These are phyloP conservation scores for Tuber borchii DNA, from an alignment of 495 filamentous ascomycete species.

Conservation along the genomic window DNA sequence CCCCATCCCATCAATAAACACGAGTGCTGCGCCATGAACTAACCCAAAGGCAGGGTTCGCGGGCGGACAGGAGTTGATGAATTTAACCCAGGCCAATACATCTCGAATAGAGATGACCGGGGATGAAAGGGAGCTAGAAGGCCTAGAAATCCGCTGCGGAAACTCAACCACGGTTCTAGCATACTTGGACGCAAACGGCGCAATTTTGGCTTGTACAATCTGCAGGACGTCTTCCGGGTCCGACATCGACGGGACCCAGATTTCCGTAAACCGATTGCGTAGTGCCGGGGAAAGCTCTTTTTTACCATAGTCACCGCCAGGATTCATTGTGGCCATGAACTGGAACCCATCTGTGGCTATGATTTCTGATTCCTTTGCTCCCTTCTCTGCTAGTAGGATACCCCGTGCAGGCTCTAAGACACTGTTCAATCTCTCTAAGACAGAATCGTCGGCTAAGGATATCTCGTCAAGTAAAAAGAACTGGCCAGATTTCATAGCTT, in stretches of 20 bases:
- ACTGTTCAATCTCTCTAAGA: constrained; percentile 92
- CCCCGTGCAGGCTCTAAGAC: constrained; percentile 86
- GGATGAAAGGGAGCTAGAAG: constrained; percentile 51
- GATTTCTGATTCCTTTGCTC: constrained; percentile 69
- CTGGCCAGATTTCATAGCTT: constrained; percentile 81
- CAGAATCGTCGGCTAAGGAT: constrained; percentile 94
- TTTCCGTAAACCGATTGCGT: constrained; percentile 94
- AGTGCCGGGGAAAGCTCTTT: constrained; percentile 91
- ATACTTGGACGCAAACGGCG: constrained; percentile 46
- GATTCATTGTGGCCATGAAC: constrained; percentile 98
- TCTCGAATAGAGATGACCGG: constrained; percentile 81
- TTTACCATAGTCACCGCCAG: constrained; percentile 96
- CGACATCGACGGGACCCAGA: constrained; percentile 85
- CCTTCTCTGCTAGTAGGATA: constrained; percentile 89
- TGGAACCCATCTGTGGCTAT: constrained; percentile 78
- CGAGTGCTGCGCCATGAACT: constrained; percentile 84
- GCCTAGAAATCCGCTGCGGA: constrained; percentile 81
- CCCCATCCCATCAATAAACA: constrained; percentile 90
- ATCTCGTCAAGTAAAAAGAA: constrained; percentile 97
- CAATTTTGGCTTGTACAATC: constrained; percentile 72
- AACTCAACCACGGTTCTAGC: constrained; percentile 70
- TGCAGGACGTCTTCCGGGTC: constrained; percentile 78
- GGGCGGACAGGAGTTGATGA: constrained; percentile 62
- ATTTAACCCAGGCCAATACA: constrained; percentile 86
- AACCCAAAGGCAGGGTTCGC: constrained; percentile 55